Percentiles rank a stretch among this genome's conserved stretches.
Conservation (phyloP, 208 protist genomes). For the Acanthamoeba divionensis region DNA sequence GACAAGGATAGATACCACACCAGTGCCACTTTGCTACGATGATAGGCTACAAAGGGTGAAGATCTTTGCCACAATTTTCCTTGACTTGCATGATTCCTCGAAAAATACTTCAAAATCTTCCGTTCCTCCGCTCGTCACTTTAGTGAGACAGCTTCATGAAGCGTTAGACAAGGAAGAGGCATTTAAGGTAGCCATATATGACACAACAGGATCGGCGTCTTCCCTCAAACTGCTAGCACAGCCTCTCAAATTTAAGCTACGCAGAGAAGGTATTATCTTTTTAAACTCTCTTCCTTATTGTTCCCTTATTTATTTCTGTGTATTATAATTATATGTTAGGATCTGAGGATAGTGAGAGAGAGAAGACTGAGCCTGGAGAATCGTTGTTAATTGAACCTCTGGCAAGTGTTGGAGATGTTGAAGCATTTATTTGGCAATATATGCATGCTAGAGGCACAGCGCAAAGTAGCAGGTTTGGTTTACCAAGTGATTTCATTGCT, state of each 20-base stretch:
- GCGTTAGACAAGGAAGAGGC: constrained; percentile 29
- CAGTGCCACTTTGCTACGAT: background rate
- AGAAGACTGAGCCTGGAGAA: background rate
- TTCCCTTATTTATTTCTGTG: background rate
- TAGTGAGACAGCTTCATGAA: constrained; percentile 4
- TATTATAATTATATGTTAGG: background rate
- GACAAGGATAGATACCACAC: background rate
- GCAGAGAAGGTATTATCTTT: background rate
- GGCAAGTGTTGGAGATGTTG: constrained; percentile 3
- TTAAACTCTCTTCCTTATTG: background rate
- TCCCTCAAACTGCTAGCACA: constrained; percentile 5
- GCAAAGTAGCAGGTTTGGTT: too few species aligned
- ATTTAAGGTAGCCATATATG: background rate
- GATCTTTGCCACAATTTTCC: background rate
- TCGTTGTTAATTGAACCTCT: constrained; percentile 6
- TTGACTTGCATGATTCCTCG: background rate
- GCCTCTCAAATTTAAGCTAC: background rate
- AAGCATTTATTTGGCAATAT: background rate
- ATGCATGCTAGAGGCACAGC: too few species aligned
- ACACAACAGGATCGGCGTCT: background rate
- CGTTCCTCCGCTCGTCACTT: background rate
- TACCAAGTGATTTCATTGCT: too few species aligned
- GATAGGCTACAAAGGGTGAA: background rate
- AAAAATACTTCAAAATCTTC: background rate
- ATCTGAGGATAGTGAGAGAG: background rate